Percentiles rank a stretch among this genome's conserved stretches.
phyloP scores from a whole-genome alignment of 805 yeast genomes.

The Sugiyamaella marilandica region DNA sequence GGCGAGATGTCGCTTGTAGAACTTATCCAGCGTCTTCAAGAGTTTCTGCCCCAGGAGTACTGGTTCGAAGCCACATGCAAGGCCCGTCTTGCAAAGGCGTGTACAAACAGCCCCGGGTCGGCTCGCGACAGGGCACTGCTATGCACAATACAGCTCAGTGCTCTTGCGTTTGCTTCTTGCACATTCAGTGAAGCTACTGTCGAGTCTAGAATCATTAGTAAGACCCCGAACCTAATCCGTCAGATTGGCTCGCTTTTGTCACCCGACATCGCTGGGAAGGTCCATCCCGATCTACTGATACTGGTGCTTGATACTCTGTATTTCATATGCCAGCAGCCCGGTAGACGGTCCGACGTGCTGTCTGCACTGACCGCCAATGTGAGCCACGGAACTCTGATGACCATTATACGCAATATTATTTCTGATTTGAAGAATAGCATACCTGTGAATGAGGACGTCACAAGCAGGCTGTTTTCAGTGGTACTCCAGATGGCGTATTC shows the following conservation, averaged over 20 bases:
- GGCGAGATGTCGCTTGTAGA: conserved; percentile 36
- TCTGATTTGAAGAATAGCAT: conserved; percentile 44
- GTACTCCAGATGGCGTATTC: conserved; percentile 52
- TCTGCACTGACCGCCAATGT: conserved; percentile 81
- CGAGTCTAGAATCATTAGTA: conserved; percentile 61
- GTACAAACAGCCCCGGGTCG: conserved; percentile 24
- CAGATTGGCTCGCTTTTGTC: conserved; percentile 68
- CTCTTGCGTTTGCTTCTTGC: conserved; percentile 60
- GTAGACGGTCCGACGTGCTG: conserved; percentile 72
- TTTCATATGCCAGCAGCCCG: conserved; percentile 59
- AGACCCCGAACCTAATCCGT: conserved; percentile 65
- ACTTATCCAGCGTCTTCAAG: conserved; percentile 21
- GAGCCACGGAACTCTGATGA: conserved; percentile 76
- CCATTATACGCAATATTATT: conserved; percentile 59
- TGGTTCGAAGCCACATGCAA: conserved; percentile 61
- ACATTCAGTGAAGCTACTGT: conserved; percentile 54
- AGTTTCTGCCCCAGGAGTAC: conserved; percentile 47
- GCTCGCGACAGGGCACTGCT: conserved; percentile 48
- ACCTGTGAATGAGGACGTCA: conserved; percentile 44
- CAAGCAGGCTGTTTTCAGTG: conserved; percentile 51
- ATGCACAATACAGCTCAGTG: conserved; percentile 57
- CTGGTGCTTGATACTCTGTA: conserved; percentile 66
- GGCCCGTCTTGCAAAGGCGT: conserved; percentile 67
- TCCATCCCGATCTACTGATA: conserved; percentile 50
- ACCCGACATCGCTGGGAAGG: conserved; percentile 43